phyloP scores from a whole-genome alignment of 306 rosid genomes.

The Quercus glauca region DNA sequence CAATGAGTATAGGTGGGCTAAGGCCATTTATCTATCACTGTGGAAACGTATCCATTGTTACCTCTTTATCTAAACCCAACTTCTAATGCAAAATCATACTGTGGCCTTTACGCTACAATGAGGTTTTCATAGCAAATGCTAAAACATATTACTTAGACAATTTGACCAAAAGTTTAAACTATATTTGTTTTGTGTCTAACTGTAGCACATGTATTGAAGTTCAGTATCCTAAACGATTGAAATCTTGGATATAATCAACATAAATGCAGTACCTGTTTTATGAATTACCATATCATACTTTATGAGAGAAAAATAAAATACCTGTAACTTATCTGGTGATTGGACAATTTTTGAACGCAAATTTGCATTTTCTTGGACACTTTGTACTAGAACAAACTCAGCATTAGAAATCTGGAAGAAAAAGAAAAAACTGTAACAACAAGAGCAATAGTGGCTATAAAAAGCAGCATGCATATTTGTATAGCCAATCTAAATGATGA shows the following conservation, averaged over 20 bases:
- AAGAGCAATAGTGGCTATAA: not conserved
- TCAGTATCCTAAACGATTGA: not conserved
- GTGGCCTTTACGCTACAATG: too few relatives aligned
- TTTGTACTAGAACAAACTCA: conserved; percentile 64
- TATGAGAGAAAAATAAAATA: conserved; percentile 8
- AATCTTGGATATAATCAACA: not conserved
- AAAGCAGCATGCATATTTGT: not conserved
- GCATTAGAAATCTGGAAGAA: conserved; percentile 68
- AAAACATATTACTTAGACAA: too few relatives aligned
- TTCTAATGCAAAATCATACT: too few relatives aligned
- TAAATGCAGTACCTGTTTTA: not conserved
- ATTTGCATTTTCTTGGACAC: conserved; percentile 75
- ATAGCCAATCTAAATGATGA: not conserved
- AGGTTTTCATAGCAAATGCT: too few relatives aligned
- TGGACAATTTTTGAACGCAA: conserved; percentile 75
- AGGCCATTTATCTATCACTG: too few relatives aligned
- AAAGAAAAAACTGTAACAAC: not conserved
- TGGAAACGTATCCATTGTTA: too few relatives aligned
- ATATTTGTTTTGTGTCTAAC: not conserved
- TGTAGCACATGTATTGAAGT: not conserved
- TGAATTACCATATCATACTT: not conserved
- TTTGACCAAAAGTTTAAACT: not conserved
- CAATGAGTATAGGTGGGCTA: too few relatives aligned
- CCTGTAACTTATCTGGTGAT: conserved; percentile 93
- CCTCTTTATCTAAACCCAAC: too few relatives aligned